These are phyloP conservation scores for Boletus vermiculosoides DNA, from an alignment of 768 basidiomycete species.

Conservation along the genomic window DNA sequence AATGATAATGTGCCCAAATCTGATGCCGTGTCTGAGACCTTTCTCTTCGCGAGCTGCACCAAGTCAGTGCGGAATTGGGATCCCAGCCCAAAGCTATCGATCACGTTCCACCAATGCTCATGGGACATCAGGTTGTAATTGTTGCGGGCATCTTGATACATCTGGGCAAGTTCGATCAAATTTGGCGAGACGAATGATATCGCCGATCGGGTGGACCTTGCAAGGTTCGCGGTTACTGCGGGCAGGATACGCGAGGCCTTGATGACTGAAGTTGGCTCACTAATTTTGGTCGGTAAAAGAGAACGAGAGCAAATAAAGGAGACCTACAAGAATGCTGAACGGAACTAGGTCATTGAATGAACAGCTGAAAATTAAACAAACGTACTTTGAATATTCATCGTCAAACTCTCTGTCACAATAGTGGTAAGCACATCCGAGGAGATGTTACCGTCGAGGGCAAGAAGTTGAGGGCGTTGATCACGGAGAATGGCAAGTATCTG, in stretches of 20 bases:
- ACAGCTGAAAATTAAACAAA: conserved; percentile 2
- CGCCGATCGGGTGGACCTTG: conserved; percentile 39
- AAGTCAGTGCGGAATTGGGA: conserved; percentile 66
- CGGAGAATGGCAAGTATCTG: conserved; percentile 55
- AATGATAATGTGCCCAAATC: conserved; percentile 53
- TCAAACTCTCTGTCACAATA: conserved; percentile 52
- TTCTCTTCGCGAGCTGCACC: conserved; percentile 52
- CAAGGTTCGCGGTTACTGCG: conserved; percentile 46
- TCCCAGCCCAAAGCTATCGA: conserved; percentile 66
- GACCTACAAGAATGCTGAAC: conserved; percentile 73
- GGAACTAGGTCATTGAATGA: conserved; percentile 3
- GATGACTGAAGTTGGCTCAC: conserved; percentile 90
- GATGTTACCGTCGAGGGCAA: conserved; percentile 79
- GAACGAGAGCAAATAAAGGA: neutral
- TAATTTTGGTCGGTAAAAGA: conserved; percentile 29
- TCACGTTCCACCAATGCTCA: conserved; percentile 59
- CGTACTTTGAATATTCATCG: conserved; percentile 54
- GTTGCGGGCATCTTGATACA: conserved; percentile 51
- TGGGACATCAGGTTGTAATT: conserved; percentile 53
- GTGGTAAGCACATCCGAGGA: conserved; percentile 49
- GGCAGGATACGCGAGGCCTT: conserved; percentile 75
- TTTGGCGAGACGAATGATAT: conserved; percentile 85
- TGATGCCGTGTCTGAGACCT: conserved; percentile 41
- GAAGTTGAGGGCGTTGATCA: conserved; percentile 49
- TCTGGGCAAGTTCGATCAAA: conserved; percentile 64